Evolutionary conservation across 179 eudicot species (phyloP).

Genomic region (Kewa caespitosa): DNA sequence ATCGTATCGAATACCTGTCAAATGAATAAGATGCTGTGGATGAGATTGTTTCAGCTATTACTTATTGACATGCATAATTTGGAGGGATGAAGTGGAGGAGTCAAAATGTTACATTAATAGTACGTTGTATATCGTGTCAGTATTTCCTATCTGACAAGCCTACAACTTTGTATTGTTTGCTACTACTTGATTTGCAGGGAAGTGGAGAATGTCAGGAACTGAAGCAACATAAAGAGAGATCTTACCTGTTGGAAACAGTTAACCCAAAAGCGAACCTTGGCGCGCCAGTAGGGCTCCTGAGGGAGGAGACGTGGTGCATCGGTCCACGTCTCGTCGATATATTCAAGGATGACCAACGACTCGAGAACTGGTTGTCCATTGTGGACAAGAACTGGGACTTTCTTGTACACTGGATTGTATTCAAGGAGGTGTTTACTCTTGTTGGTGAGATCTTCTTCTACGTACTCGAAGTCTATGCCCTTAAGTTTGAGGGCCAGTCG

Average conservation of each 20-base stretch:
- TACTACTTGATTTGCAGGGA: no score
- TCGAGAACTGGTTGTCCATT: conserved; percentile 23
- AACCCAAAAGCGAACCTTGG: conserved; percentile 34
- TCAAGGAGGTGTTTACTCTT: conserved; percentile 28
- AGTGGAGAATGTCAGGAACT: no score
- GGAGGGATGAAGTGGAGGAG: no score
- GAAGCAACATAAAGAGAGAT: no score
- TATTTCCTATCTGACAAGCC: no score
- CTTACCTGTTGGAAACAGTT: conserved; percentile 25
- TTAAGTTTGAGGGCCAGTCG: conserved; percentile 11
- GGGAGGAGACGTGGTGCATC: conserved; percentile 30
- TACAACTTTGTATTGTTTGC: no score
- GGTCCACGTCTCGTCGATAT: conserved; percentile 33
- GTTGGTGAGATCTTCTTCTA: conserved; percentile 32
- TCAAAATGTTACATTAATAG: no score
- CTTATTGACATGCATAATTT: no score
- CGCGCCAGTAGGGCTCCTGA: conserved; percentile 30
- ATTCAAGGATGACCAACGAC: conserved; percentile 32
- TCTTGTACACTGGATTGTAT: conserved; percentile 38
- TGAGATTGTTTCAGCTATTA: no score
- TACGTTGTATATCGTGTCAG: no score
- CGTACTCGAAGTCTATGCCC: conserved; percentile 22
- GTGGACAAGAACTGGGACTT: conserved; percentile 37
- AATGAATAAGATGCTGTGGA: no score
- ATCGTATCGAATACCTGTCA: conserved; percentile 18